phyloP scores from a whole-genome alignment of 2,329 filamentous ascomycete genomes.

The Epichloe aotearoae region DNA sequence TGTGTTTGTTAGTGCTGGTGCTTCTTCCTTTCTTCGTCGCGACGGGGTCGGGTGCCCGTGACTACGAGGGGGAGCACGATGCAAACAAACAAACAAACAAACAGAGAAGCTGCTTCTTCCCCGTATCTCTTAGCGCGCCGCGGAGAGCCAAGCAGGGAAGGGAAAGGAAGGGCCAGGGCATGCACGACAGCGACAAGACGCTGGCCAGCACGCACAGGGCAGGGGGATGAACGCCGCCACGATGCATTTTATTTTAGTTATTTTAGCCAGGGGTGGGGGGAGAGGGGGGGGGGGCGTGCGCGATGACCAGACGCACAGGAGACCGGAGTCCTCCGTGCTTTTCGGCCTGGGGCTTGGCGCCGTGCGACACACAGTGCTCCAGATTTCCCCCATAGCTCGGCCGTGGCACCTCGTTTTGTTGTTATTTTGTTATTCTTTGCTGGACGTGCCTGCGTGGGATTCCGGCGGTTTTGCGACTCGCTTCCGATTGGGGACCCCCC shows the following conservation, averaged over 20 bases:
- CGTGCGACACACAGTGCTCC: conserved; percentile 8
- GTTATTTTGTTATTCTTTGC: neutral
- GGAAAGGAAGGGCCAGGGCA: neutral
- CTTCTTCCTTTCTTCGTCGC: too few species aligned
- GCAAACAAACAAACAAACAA: neutral
- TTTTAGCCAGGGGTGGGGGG: too few species aligned
- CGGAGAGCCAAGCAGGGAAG: neutral
- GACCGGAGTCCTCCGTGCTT: neutral
- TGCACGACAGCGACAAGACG: neutral
- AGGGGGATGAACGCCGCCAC: neutral
- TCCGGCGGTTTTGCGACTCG: conserved; percentile 1
- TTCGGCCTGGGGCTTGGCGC: conserved; percentile 2
- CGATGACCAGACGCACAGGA: neutral
- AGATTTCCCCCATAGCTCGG: neutral
- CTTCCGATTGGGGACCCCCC: neutral
- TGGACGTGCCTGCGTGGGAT: neutral
- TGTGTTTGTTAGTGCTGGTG: neutral
- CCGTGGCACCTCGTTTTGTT: conserved; percentile 2
- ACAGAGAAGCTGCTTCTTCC: neutral
- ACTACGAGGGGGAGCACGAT: neutral
- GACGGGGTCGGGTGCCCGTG: neutral
- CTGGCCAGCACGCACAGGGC: too few species aligned
- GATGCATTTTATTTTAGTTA: too few species aligned
- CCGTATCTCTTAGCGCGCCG: neutral
- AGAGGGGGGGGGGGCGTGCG: neutral